Conservation (phyloP, 164 flowering plant genomes). For the Magnolia sinica region DNA sequence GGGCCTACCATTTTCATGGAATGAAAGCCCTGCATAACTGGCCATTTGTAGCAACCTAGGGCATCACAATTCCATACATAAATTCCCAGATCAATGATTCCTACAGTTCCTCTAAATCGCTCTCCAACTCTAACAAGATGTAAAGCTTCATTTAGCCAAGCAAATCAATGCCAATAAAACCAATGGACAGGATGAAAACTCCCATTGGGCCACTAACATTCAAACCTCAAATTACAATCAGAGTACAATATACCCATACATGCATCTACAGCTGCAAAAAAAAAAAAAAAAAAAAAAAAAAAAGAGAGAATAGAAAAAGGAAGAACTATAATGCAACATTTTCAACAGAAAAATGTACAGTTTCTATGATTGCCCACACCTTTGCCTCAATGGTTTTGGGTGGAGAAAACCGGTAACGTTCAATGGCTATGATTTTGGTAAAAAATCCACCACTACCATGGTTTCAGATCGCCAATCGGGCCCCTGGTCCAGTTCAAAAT, state of each 20-base stretch:
- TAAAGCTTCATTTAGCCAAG: background rate
- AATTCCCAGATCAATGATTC: too few species aligned
- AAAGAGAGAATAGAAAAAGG: background rate
- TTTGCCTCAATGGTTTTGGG: background rate
- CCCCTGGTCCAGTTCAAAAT: slow-evolving; percentile 87
- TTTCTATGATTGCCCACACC: background rate
- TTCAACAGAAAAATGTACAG: background rate
- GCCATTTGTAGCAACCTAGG: too few species aligned
- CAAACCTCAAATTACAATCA: background rate
- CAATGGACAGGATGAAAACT: background rate
- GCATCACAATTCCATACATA: too few species aligned
- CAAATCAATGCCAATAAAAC: background rate
- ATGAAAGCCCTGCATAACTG: too few species aligned
- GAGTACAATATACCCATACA: background rate
- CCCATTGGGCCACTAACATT: background rate
- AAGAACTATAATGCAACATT: background rate
- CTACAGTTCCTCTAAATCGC: background rate
- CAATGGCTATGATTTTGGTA: background rate
- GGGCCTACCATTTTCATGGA: too few species aligned
- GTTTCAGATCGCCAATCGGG: slow-evolving; percentile 51
- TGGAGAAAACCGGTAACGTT: background rate
- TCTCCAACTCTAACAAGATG: background rate
- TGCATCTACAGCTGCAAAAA: background rate
- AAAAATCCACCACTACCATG: slow-evolving; percentile 33
- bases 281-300: background rate